A percentile compares a stretch with the other conserved stretches of the same genome.
Evolutionary conservation across 345 rosid genomes (phyloP).

Genomic region (Linum trigynum): DNA sequence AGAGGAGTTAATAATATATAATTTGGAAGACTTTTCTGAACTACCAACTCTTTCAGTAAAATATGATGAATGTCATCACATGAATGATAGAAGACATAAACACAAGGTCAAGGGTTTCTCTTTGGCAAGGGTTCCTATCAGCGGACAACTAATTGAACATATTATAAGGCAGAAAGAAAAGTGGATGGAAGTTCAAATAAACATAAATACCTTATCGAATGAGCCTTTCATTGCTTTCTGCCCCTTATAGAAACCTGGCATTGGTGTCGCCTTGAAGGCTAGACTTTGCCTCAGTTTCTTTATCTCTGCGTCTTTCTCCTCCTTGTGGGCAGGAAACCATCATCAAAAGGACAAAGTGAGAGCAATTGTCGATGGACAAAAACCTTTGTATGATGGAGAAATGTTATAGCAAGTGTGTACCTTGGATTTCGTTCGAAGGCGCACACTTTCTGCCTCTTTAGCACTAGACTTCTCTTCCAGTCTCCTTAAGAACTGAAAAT

Average conservation of each 20-base stretch:
- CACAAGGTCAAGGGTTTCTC: background rate
- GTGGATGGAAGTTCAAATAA: background rate
- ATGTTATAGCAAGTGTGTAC: constrained; percentile 16
- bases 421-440: constrained; percentile 35
- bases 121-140: too few species aligned
- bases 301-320: constrained; percentile 29
- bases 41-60: background rate
- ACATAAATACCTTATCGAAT: constrained; percentile 33
- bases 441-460: constrained; percentile 23
- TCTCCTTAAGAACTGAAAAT: constrained; percentile 34
- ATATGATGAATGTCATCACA: too few species aligned
- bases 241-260: constrained; percentile 29
- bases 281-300: constrained; percentile 33
- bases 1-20: background rate
- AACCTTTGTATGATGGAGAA: background rate
- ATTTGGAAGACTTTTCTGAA: background rate
- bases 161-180: background rate
- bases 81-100: background rate
- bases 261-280: constrained; percentile 34
- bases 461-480: constrained; percentile 29
- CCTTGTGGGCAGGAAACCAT: constrained; percentile 27
- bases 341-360: background rate
- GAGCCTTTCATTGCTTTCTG: constrained; percentile 23
- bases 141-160: background rate
- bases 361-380: background rate